Base-by-base conservation (phyloP, 1,284 basidiomycete genomes). In the Abortiporus biennis region DNA sequence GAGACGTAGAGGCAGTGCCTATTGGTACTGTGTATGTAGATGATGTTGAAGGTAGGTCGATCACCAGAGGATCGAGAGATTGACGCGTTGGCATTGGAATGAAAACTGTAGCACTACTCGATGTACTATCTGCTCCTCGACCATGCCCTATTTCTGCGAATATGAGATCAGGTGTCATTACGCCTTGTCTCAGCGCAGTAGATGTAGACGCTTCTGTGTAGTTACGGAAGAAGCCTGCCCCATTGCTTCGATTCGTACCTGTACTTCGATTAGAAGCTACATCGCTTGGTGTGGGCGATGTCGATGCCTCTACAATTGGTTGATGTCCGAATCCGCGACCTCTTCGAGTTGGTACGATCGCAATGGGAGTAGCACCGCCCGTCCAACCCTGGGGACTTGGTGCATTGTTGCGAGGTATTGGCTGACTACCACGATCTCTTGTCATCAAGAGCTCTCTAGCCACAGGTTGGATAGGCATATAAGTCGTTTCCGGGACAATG, bases 61-160 rank as follows among this genome's bases (percentile, higher is more conserved):
- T 30, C 12, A 15, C 13, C 21, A 30, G 13, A 6, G 37, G 37
- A 12, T 39, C 37, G n/a, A 30, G 22, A 30, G 37, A 11, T 27
- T 25, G 37, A 8, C 37, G 37, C 4, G 25, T 30, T n/a, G 37
- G 37, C n/a, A n/a, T 13, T 5, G 41, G 23, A 11, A 43, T 37
- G n/a, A 43, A 32, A 12, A 43, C 29, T 52, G 55, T 12, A 48
- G 45, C 25, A 47, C 48, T 23, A 23, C 52, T 49, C 38, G 49
- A 15, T 33, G 46, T 21, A 40, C 52, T 44, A 29, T 51, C 68
- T 21, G 69, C 63, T 12, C 80, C 80, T 23, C 80, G 69, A 4
- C 82, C 84, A 52, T 85, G 83, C 6, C 85, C 85, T 45, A 85
- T 80, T 55, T 88, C 85, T 2, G 85, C 83, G 49, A 74, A 85